Conservation (phyloP, 495 filamentous ascomycete genomes). For the Xylaria palmicola region DNA sequence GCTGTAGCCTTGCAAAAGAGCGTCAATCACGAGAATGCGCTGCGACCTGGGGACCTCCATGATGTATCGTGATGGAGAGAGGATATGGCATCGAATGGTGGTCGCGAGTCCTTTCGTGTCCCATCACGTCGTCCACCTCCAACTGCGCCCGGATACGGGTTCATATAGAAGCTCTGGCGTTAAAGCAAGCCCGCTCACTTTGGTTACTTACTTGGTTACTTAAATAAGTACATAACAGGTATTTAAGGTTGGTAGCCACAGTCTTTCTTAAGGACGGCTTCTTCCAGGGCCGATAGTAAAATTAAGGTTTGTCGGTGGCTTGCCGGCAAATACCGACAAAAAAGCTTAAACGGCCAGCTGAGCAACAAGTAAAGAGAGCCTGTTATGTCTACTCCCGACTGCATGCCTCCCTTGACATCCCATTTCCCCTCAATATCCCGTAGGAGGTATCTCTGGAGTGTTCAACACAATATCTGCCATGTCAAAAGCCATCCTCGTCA, state of each 20-base stretch:
- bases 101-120: neutral
- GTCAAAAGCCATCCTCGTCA: slow-evolving; percentile 55
- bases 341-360: neutral
- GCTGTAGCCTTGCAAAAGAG: slow-evolving; percentile 37
- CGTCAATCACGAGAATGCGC: slow-evolving; percentile 26
- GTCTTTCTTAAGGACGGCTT: too few relatives aligned
- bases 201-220: too few relatives aligned
- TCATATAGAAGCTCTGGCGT: too few relatives aligned
- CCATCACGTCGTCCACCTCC: neutral
- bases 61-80: neutral
- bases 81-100: neutral
- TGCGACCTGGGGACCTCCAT: slow-evolving; percentile 23
- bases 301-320: neutral
- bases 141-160: neutral
- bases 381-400: too few relatives aligned
- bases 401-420: too few relatives aligned
- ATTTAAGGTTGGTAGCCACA: too few relatives aligned
- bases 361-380: neutral
- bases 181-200: too few relatives aligned
- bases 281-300: neutral
- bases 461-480: slow-evolving; percentile 20
- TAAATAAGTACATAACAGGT: too few relatives aligned
- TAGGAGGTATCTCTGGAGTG: neutral
- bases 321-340: neutral
- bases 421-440: neutral